These are phyloP conservation scores for Trichoderma citrinoviride DNA, from an alignment of 2,329 filamentous ascomycete genomes.

Conservation along the genomic window DNA sequence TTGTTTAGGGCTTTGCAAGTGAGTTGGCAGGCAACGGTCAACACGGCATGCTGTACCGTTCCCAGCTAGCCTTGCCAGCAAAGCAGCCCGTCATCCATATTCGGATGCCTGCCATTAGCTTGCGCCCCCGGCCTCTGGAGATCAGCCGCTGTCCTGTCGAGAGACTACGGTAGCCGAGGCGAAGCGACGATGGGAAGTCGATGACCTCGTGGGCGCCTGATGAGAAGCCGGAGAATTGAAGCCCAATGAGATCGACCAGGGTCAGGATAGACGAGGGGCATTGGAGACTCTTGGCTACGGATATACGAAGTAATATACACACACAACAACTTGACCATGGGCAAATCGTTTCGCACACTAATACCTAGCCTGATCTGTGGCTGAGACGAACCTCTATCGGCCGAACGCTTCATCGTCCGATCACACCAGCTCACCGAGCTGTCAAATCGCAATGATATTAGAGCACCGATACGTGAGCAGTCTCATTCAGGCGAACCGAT, in stretches of 20 bases:
- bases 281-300: neutral
- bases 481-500: neutral
- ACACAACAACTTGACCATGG: too few species aligned
- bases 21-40: slow-evolving; percentile 17
- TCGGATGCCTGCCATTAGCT: neutral
- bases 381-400: neutral
- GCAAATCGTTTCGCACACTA: too few species aligned
- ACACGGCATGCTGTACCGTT: neutral
- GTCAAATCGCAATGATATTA: neutral
- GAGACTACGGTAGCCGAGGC: neutral
- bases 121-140: neutral
- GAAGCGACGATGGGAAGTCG: neutral
- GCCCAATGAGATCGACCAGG: slow-evolving; percentile 19
- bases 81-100: slow-evolving; percentile 5
- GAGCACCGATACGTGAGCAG: neutral
- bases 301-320: too few species aligned
- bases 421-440: neutral
- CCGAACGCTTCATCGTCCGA: too few species aligned
- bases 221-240: slow-evolving; percentile 18
- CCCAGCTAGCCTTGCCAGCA: slow-evolving; percentile 20
- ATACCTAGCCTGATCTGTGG: neutral
- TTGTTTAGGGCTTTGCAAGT: neutral
- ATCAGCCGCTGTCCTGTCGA: slow-evolving; percentile 3
- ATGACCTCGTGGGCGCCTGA: slow-evolving; percentile 4
- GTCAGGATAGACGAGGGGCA: neutral